Evolutionary conservation across 2,329 filamentous ascomycete species (phyloP).

Genomic region (Chrysoporthe austroafricana): DNA sequence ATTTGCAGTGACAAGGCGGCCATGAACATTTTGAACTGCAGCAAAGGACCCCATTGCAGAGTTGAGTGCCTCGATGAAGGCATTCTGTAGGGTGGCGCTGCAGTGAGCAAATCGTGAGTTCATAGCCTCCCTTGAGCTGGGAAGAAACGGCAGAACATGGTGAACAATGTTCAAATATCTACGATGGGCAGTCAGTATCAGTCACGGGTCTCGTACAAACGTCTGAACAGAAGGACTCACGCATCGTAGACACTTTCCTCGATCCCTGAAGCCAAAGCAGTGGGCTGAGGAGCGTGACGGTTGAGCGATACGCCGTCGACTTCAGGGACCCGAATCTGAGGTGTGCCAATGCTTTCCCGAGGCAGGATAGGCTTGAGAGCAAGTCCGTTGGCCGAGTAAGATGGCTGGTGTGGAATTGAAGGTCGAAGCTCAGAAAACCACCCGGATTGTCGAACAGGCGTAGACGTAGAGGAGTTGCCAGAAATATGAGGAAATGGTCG

Average conservation of each 20-base stretch:
- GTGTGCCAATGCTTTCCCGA: constrained; percentile 32
- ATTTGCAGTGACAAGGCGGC: constrained; percentile 48
- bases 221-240: constrained; percentile 38
- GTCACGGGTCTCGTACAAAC: neutral
- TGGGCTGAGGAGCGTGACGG: constrained; percentile 9
- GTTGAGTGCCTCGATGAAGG: constrained; percentile 67
- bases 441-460: constrained; percentile 46
- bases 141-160: constrained; percentile 68
- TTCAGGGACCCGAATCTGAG: constrained; percentile 13
- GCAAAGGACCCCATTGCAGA: constrained; percentile 60
- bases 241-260: constrained; percentile 52
- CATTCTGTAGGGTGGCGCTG: constrained; percentile 60
- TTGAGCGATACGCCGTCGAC: constrained; percentile 16
- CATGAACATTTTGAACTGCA: constrained; percentile 38
- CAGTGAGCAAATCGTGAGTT: constrained; percentile 60
- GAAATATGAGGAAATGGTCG: constrained; percentile 55
- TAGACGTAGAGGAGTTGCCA: constrained; percentile 44
- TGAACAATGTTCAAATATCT: constrained; percentile 70
- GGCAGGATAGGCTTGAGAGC: constrained; percentile 50
- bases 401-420: constrained; percentile 45
- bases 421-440: constrained; percentile 55
- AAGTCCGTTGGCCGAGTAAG: constrained; percentile 47
- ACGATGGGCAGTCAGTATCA: constrained; percentile 5
- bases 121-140: constrained; percentile 59
- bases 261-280: constrained; percentile 39